Evolutionary conservation across 306 rosid species (phyloP), one percentile per base, ranked within the genome.

Genomic region (Begonia loranthoides): DNA sequence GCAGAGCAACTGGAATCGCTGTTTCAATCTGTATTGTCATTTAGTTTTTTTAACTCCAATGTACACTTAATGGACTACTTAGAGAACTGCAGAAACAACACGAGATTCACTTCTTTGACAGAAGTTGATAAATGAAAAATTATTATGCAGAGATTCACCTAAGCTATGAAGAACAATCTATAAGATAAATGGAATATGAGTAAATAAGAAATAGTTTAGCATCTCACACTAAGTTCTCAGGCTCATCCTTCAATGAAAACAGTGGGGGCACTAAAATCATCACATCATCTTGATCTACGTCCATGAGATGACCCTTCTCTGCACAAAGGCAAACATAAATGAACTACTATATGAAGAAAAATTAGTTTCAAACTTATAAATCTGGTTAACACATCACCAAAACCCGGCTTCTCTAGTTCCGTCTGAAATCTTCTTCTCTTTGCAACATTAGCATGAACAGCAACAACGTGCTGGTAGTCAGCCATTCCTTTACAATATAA

Each of bases 391-490:
- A 41, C 56, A 51, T 70, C 72, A 89, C 97, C 93, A 15, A 70
- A 70, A 17, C 24, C 73, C 13, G 66, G 76, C 44, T 85, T 82
- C 65, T 79, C 86, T 46, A 56, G 47, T 51, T 84, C 85, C 9
- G 74, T 59, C 94, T 73, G 74, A 19, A 50, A 77, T 60, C 90
- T 67, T 77, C 76, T 85, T 65, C 73, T 85, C 67, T 71, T 76
- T 13, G 94, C 79, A 78, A 64, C 73, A 66, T 85, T 79, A 15
- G 81, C 85, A 69, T 90, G 97, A 55, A 76, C 78, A 45, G 95
- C 77, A 75, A 85, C 59, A 57, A 85, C 94, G 49, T 85, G 87
- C 70, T 90, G 97, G 85, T 90, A 89, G 62, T 90, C 97, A 3
- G 50, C 73, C 97, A 90, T 90, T 54, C 97, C 97, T 82, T 63